Evolutionary conservation across 2,329 filamentous ascomycete species (phyloP).

Genomic region (Geosmithia flava): DNA sequence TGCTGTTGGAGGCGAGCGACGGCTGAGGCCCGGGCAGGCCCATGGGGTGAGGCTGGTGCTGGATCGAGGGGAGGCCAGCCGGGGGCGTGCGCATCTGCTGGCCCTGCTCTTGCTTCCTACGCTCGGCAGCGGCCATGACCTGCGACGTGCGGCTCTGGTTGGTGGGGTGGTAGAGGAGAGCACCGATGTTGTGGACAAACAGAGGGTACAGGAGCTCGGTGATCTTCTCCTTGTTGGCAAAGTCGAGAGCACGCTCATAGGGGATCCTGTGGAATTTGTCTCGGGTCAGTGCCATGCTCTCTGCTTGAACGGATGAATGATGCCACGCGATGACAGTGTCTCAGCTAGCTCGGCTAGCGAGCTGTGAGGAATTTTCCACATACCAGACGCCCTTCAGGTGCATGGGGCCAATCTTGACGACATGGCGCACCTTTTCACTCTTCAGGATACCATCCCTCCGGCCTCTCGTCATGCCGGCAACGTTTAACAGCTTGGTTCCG

Average conservation of each 20-base stretch:
- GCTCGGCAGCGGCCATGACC: conserved; percentile 76
- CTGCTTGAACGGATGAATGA: conserved; percentile 7
- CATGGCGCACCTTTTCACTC: conserved; percentile 91
- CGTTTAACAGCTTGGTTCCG: conserved; percentile 91
- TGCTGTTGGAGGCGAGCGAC: conserved; percentile 53
- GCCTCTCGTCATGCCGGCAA: conserved; percentile 95
- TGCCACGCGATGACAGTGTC: neutral
- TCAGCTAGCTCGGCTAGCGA: neutral
- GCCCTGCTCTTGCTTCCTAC: conserved; percentile 59
- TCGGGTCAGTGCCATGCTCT: conserved; percentile 6
- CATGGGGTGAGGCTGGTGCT: conserved; percentile 37
- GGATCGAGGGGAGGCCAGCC: conserved; percentile 52
- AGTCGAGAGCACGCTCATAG: conserved; percentile 92
- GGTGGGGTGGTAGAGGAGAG: conserved; percentile 83
- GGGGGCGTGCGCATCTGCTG: conserved; percentile 40
- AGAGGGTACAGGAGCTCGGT: conserved; percentile 89
- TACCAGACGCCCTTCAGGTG: conserved; percentile 96
- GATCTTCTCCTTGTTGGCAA: conserved; percentile 99
- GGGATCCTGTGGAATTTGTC: conserved; percentile 60
- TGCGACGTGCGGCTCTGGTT: conserved; percentile 74
- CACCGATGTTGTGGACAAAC: conserved; percentile 95
- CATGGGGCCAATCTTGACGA: conserved; percentile 99
- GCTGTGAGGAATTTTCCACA: conserved; percentile 18
- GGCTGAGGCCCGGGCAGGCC: conserved; percentile 49
- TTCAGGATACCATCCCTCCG: conserved; percentile 93